Evolutionary conservation across 2,329 filamentous ascomycete species (phyloP).

Genomic region (Diaporthe destruens): DNA sequence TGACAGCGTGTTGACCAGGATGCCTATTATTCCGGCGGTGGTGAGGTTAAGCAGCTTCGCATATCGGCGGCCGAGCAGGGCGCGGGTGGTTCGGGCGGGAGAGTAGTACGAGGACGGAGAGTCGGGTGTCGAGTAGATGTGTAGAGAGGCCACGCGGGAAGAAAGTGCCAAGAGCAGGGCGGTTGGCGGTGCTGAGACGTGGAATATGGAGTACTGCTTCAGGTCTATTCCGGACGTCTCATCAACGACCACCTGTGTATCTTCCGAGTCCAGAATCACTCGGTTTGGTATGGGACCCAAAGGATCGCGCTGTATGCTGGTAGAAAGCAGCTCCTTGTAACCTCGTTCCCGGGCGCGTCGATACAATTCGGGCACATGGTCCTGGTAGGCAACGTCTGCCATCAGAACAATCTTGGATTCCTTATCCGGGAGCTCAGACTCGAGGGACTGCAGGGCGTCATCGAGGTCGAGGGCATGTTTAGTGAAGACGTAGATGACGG

Average conservation of each 20-base stretch:
- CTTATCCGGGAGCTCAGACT: slow-evolving; percentile 74
- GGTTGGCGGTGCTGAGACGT: slow-evolving; percentile 84
- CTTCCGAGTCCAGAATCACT: slow-evolving; percentile 60
- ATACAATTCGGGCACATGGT: slow-evolving; percentile 75
- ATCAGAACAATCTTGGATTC: slow-evolving; percentile 79
- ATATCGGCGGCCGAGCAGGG: slow-evolving; percentile 84
- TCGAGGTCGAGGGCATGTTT: slow-evolving; percentile 75
- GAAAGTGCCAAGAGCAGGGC: slow-evolving; percentile 89
- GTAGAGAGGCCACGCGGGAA: slow-evolving; percentile 81
- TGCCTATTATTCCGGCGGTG: slow-evolving; percentile 87
- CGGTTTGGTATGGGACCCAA: slow-evolving; percentile 87
- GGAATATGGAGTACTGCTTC: slow-evolving; percentile 81
- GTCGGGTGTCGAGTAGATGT: slow-evolving; percentile 76
- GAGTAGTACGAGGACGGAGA: slow-evolving; percentile 63
- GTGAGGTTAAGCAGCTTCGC: slow-evolving; percentile 85
- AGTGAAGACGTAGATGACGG: slow-evolving; percentile 93
- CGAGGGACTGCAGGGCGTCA: slow-evolving; percentile 70
- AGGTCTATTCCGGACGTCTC: slow-evolving; percentile 61
- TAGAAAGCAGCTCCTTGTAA: slow-evolving; percentile 78
- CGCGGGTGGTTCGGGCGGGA: slow-evolving; percentile 61
- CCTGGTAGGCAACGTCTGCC: slow-evolving; percentile 89
- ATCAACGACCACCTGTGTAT: slow-evolving; percentile 53
- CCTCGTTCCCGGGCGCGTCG: slow-evolving; percentile 68
- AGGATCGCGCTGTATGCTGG: slow-evolving; percentile 82
- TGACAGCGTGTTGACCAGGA: slow-evolving; percentile 94